Evolutionary conservation across 345 rosid species (phyloP).

Genomic region (Trapa incisa): DNA sequence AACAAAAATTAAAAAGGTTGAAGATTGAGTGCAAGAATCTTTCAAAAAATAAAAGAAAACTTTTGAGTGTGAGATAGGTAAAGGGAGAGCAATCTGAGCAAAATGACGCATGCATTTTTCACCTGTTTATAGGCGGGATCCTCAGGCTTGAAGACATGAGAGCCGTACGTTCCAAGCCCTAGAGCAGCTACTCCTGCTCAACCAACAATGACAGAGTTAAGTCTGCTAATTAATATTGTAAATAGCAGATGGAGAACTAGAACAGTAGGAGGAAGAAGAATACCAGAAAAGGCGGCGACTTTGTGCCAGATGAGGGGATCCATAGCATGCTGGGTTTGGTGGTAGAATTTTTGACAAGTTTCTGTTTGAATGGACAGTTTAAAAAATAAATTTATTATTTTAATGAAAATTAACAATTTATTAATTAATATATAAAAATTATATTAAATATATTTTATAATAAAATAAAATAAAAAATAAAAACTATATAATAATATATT

Average conservation of each 20-base stretch:
- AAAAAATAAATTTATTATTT: too few species aligned
- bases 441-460: too few species aligned
- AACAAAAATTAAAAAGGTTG: not conserved
- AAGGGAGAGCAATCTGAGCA: not conserved
- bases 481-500: too few species aligned
- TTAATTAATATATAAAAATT: too few species aligned
- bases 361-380: too few species aligned
- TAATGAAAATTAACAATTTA: too few species aligned
- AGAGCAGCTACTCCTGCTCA: constrained; percentile 69
- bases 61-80: not conserved
- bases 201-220: constrained; percentile 1
- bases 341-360: too few species aligned
- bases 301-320: too few species aligned
- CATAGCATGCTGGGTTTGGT: constrained; percentile 8
- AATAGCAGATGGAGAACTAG: too few species aligned
- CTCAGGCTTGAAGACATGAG: constrained; percentile 69
- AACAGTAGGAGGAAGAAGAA: not conserved
- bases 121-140: constrained; percentile 77
- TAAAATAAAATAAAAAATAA: too few species aligned
- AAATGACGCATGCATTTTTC: not conserved
- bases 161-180: constrained; percentile 85
- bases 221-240: not conserved
- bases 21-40: not conserved
- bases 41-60: too few species aligned
- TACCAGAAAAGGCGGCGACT: constrained; percentile 68